Conservation (phyloP, 2,329 filamentous ascomycete genomes). For the Chaetomiaceae sp. region DNA sequence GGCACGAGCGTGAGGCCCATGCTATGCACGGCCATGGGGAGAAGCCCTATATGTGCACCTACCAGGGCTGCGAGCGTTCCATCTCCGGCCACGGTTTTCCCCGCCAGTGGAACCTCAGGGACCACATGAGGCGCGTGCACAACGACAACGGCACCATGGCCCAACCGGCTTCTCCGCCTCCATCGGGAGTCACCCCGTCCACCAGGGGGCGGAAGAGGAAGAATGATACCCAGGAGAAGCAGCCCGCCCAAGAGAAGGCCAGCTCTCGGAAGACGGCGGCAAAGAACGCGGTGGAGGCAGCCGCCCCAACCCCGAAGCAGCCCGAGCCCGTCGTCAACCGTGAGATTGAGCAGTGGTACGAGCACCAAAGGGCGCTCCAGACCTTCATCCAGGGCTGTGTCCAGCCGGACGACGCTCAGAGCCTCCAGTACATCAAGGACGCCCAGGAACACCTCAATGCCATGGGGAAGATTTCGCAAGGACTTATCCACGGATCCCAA, state of each 20-base stretch:
- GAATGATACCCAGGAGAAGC: constrained; percentile 44
- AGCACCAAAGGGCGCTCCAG: constrained; percentile 60
- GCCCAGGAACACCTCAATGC: constrained; percentile 46
- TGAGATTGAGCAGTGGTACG: constrained; percentile 48
- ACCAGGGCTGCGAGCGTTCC: constrained; percentile 80
- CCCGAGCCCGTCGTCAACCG: constrained; percentile 19
- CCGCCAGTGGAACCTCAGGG: constrained; percentile 89
- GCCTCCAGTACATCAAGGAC: constrained; percentile 48
- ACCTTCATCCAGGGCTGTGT: constrained; percentile 48
- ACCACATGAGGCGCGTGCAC: constrained; percentile 97
- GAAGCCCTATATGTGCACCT: constrained; percentile 85
- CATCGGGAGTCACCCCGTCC: constrained; percentile 29
- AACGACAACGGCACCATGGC: constrained; percentile 41
- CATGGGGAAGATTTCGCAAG: constrained; percentile 48
- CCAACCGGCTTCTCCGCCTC: constrained; percentile 37
- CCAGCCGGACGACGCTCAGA: constrained; percentile 49
- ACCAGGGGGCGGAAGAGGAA: constrained; percentile 55
- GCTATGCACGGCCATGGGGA: constrained; percentile 93
- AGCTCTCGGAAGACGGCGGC: constrained; percentile 45
- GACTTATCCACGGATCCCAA: constrained; percentile 33
- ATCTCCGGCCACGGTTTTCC: constrained; percentile 83
- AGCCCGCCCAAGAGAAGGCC: constrained; percentile 27
- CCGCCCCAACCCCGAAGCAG: constrained; percentile 19
- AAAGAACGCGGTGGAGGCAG: constrained; percentile 32
- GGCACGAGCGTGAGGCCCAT: constrained; percentile 92